These are phyloP conservation scores for Quercus variabilis DNA, from an alignment of 306 rosid genomes.

Conservation along the genomic window DNA sequence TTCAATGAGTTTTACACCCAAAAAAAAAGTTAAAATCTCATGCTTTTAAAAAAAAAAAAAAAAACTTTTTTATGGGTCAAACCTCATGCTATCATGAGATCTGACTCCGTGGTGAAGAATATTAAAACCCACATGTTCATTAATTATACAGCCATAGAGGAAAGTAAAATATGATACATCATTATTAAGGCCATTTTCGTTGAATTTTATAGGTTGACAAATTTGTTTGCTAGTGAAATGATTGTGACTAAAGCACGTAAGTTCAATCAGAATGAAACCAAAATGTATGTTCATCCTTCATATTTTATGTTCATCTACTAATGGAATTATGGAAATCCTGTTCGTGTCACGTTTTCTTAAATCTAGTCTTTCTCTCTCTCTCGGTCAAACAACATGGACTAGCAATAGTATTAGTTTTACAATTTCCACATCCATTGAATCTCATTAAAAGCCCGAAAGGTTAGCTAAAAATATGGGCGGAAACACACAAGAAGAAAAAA, in stretches of 20 bases:
- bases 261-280: background rate
- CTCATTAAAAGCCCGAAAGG: background rate
- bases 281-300: background rate
- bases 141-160: no score
- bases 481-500: no score
- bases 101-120: background rate
- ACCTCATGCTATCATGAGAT: background rate
- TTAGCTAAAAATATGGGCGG: no score
- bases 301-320: background rate
- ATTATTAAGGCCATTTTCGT: background rate
- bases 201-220: background rate
- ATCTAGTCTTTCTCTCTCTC: no score
- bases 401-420: background rate
- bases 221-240: background rate
- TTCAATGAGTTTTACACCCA: no score
- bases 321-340: no score
- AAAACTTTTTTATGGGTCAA: background rate
- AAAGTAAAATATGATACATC: background rate
- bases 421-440: slow-evolving; percentile 28
- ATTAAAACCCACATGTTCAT: background rate
- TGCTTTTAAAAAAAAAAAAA: no score
- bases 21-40: no score
- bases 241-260: background rate
- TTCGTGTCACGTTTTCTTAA: no score
- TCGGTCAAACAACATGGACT: slow-evolving; percentile 25